Evolutionary conservation across 2,329 filamentous ascomycete species (phyloP).

Genomic region (Trichoderma sp.): DNA sequence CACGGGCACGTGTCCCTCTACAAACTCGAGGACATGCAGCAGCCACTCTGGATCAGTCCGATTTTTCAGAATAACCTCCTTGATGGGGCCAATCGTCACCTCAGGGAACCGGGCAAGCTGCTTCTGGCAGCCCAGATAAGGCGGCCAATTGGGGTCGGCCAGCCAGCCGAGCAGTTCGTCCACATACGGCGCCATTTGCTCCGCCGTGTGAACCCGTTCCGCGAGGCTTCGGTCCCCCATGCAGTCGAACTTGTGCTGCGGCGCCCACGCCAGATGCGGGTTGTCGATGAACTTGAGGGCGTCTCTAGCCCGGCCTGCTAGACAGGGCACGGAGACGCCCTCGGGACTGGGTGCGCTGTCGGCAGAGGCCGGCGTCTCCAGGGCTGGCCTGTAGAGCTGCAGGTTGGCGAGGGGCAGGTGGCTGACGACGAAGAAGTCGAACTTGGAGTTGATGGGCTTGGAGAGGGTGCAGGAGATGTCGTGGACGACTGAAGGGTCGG

Average conservation of each 20-base stretch:
- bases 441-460: background rate
- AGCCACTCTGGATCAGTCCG: constrained; percentile 15
- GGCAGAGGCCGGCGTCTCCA: background rate
- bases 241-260: constrained; percentile 18
- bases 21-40: constrained; percentile 9
- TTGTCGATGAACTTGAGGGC: constrained; percentile 18
- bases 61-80: constrained; percentile 1
- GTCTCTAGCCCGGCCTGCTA: background rate
- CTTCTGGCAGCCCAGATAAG: background rate
- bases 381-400: background rate
- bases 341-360: background rate
- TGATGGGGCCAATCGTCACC: constrained; percentile 13
- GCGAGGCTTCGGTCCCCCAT: constrained; percentile 8
- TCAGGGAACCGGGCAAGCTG: constrained; percentile 24
- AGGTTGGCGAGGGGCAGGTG: constrained; percentile 11
- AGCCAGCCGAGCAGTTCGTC: constrained; percentile 15
- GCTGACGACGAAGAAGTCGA: constrained; percentile 12
- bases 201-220: constrained; percentile 4
- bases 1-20: constrained; percentile 8
- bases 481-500: background rate
- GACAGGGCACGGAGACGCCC: background rate
- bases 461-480: background rate
- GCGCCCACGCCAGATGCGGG: constrained; percentile 14
- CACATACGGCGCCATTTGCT: constrained; percentile 17
- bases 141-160: constrained; percentile 22